Conservation (phyloP, 2,329 filamentous ascomycete genomes). For the Macrophomina phaseolina region DNA sequence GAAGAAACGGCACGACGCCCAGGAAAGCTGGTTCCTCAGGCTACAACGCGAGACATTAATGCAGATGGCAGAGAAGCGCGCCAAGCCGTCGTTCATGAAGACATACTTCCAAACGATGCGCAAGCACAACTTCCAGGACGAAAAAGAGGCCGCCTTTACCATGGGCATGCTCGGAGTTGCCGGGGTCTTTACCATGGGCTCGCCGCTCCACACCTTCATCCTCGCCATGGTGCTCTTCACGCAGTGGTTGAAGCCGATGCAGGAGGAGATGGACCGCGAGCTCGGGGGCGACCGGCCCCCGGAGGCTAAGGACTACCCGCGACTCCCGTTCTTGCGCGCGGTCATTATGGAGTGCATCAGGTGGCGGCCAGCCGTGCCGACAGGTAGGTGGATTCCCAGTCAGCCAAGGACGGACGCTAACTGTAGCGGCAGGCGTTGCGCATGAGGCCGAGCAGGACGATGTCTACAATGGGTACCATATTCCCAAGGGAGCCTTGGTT, state of each 20-base stretch:
- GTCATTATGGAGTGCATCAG: conserved; percentile 38
- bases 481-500: conserved; percentile 19
- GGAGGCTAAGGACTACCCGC: conserved; percentile 32
- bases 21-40: conserved; percentile 25
- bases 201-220: conserved; percentile 30
- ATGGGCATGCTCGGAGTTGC: conserved; percentile 27
- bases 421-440: neutral
- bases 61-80: neutral
- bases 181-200: conserved; percentile 29
- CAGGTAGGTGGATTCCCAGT: neutral
- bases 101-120: neutral
- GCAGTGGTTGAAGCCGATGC: conserved; percentile 29
- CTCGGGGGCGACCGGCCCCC: conserved; percentile 33
- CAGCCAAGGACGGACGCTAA: neutral
- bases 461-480: conserved; percentile 27
- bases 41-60: neutral
- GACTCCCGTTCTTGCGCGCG: conserved; percentile 38
- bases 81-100: conserved; percentile 19
- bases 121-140: neutral
- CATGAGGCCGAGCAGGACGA: conserved; percentile 21
- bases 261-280: conserved; percentile 34
- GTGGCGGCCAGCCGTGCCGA: conserved; percentile 44
- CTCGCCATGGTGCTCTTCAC: conserved; percentile 32
- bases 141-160: conserved; percentile 24
- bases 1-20: neutral